Evolutionary conservation across 495 filamentous ascomycete species (phyloP).

Genomic region (Tuber microsphaerosporum): DNA sequence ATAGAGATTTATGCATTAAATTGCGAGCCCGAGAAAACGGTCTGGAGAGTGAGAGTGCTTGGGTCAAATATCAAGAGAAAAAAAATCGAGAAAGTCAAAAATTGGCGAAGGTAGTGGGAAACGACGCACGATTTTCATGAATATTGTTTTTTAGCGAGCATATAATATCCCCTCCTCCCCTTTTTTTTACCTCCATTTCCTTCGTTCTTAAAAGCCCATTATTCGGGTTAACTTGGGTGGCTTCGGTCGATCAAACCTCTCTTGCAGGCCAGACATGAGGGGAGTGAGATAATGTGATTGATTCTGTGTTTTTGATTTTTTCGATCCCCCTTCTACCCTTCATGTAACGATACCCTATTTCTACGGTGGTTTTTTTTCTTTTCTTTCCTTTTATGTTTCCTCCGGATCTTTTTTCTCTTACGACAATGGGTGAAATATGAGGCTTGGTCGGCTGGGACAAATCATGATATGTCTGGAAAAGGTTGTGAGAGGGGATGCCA

Average conservation of each 20-base stretch:
- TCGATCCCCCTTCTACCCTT: not conserved
- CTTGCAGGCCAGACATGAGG: not conserved
- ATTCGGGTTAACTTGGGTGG: not conserved
- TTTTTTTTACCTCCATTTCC: not conserved
- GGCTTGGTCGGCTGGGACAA: not conserved
- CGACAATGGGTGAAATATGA: not conserved
- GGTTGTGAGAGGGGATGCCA: not conserved
- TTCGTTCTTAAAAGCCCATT: not conserved
- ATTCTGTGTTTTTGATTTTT: not conserved
- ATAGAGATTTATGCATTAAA: not conserved
- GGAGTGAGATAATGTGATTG: not conserved
- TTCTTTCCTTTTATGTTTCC: not conserved
- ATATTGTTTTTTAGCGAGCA: conserved; percentile 4
- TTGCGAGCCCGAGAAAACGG: not conserved
- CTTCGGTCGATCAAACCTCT: not conserved
- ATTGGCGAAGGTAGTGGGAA: not conserved
- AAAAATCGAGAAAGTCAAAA: not conserved
- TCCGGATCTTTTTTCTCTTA: not conserved
- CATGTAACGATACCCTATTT: not conserved
- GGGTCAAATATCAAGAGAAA: not conserved
- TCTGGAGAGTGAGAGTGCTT: not conserved
- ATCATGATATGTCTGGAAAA: not conserved
- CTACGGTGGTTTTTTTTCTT: not conserved
- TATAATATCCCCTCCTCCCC: not conserved
- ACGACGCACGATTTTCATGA: not conserved